A percentile compares a stretch with the other conserved stretches of the same genome.
These are phyloP conservation scores for Erigeron canadensis DNA, from an alignment of 129 eudicot genomes.

Conservation along the genomic window DNA sequence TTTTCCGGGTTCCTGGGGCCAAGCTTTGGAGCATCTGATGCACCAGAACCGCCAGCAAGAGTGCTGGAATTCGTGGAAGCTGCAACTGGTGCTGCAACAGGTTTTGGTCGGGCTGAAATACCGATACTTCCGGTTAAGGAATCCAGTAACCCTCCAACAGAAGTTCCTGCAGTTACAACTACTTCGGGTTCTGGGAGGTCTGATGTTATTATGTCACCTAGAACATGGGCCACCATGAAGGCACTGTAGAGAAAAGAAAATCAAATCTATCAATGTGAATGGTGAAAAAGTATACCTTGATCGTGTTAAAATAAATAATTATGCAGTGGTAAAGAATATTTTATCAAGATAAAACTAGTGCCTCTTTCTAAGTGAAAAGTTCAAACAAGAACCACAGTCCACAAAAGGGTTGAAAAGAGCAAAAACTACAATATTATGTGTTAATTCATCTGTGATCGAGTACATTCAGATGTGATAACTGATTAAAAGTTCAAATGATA, in stretches of 20 bases:
- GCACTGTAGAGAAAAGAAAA: constrained; percentile 47
- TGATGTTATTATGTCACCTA: constrained; percentile 78
- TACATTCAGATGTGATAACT: too few species aligned
- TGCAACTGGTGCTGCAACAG: constrained; percentile 75
- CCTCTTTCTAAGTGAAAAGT: too few species aligned
- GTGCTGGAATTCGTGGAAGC: constrained; percentile 57
- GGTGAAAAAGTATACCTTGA: constrained; percentile 7
- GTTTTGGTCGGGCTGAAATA: constrained; percentile 92
- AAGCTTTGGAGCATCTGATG: constrained; percentile 68
- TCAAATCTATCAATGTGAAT: constrained; percentile 17
- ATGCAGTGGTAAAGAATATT: constrained; percentile 7
- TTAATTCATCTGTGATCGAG: too few species aligned
- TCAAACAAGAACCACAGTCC: too few species aligned
- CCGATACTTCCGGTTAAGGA: constrained; percentile 98
- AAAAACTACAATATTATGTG: too few species aligned
- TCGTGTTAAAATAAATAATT: constrained; percentile 1
- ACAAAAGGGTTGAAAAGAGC: too few species aligned
- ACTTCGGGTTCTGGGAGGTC: constrained; percentile 86
- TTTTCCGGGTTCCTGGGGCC: constrained; percentile 75
- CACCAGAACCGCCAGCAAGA: constrained; percentile 49
- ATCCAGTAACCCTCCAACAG: constrained; percentile 97
- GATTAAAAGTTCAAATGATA: too few species aligned
- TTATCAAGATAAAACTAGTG: neutral
- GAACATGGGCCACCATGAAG: constrained; percentile 78
- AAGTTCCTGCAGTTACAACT: constrained; percentile 58